Percentiles rank a stretch among this genome's conserved stretches.
Conservation (phyloP, 2,329 filamentous ascomycete genomes). For the Herpotrichia juniperi region DNA sequence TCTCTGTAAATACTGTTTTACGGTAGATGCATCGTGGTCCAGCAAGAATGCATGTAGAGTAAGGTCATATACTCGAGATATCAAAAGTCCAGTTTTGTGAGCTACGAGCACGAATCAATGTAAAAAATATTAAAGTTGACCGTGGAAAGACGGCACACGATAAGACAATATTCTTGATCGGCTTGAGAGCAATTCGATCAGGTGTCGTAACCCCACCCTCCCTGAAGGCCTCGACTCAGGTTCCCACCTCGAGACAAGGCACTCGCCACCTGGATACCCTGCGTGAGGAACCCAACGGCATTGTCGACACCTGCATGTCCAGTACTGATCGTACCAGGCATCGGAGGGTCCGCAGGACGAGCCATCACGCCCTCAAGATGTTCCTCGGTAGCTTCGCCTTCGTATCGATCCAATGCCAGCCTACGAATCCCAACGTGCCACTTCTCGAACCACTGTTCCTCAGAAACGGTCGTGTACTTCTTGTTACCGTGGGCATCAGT, state of each 20-base stretch:
- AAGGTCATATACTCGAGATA: too few species aligned
- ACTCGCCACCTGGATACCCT: slow-evolving; percentile 40
- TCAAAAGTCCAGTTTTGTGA: background rate
- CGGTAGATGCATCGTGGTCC: too few species aligned
- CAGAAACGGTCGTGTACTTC: slow-evolving; percentile 57
- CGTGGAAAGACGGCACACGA: background rate
- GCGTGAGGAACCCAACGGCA: slow-evolving; percentile 38
- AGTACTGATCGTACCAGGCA: slow-evolving; percentile 34
- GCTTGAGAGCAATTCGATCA: background rate
- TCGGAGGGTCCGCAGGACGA: slow-evolving; percentile 52
- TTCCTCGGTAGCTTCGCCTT: slow-evolving; percentile 61
- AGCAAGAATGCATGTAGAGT: too few species aligned
- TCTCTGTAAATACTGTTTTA: too few species aligned
- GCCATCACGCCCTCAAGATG: slow-evolving; percentile 35
- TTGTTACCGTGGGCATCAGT: slow-evolving; percentile 41
- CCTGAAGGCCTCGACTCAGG: slow-evolving; percentile 25
- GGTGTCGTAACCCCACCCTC: slow-evolving; percentile 42
- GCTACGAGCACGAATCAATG: background rate
- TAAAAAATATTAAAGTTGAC: background rate
- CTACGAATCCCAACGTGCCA: slow-evolving; percentile 67
- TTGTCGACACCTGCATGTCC: slow-evolving; percentile 38
- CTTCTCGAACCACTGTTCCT: slow-evolving; percentile 65
- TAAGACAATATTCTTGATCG: background rate
- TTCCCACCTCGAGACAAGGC: slow-evolving; percentile 29
- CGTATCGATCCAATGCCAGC: slow-evolving; percentile 64